phyloP scores from a whole-genome alignment of 768 basidiomycete genomes.

The Amanita brunnescens region DNA sequence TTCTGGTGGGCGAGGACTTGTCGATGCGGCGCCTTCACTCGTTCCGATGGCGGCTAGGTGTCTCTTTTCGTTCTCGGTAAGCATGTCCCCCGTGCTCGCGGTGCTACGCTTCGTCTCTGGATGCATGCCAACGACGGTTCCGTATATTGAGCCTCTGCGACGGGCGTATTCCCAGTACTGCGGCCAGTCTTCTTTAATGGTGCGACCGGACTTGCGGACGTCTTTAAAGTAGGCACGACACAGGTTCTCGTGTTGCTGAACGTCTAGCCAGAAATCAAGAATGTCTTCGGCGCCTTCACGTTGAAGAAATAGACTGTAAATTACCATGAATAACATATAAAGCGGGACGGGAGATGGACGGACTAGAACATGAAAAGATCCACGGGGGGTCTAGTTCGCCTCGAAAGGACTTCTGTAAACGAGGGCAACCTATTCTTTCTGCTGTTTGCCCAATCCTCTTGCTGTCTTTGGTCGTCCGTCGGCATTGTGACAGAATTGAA shows the following conservation, averaged over 20 bases:
- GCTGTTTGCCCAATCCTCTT: constrained; percentile 68
- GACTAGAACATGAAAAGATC: constrained; percentile 99
- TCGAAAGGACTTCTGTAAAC: constrained; percentile 83
- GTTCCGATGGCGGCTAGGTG: constrained; percentile 41
- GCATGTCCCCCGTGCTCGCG: constrained; percentile 64
- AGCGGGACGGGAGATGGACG: constrained; percentile 15
- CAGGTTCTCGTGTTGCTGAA: constrained; percentile 98
- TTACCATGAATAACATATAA: not conserved
- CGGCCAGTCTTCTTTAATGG: constrained; percentile 96
- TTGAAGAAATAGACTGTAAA: constrained; percentile 80
- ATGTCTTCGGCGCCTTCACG: constrained; percentile 95
- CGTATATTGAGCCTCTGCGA: constrained; percentile 87
- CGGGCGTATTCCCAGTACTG: constrained; percentile 96
- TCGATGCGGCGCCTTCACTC: constrained; percentile 38
- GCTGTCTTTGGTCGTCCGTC: constrained; percentile 44
- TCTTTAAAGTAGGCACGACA: constrained; percentile 99
- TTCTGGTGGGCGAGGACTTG: constrained; percentile 48
- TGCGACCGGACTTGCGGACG: constrained; percentile 86
- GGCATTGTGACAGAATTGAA: not conserved
- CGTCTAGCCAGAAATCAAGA: constrained; percentile 97
- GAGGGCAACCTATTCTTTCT: constrained; percentile 77
- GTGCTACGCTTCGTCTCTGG: constrained; percentile 74
- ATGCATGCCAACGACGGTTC: constrained; percentile 74
- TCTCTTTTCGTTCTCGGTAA: constrained; percentile 63
- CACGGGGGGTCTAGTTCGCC: constrained; percentile 88